Conservation (phyloP, 139 green algal genomes). For the Yamagishiella unicocca region DNA sequence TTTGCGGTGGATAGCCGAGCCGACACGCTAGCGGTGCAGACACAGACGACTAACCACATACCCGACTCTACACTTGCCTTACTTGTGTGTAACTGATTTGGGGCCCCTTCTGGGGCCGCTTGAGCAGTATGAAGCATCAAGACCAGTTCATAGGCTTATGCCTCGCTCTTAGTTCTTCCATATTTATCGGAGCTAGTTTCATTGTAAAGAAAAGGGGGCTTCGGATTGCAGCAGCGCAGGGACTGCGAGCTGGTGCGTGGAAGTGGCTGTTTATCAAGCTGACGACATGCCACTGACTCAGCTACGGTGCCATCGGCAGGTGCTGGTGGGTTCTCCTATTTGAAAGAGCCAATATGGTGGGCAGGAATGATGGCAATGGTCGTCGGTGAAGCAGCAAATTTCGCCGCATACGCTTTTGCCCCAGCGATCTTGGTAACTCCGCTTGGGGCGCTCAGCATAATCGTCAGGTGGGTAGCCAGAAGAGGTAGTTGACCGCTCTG, state of each 20-base stretch:
- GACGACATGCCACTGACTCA: not conserved
- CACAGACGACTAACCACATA: too few relatives aligned
- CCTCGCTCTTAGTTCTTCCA: slow-evolving; percentile 84
- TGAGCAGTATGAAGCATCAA: not conserved
- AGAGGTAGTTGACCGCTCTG: too few relatives aligned
- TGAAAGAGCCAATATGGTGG: slow-evolving; percentile 97
- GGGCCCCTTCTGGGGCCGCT: not conserved
- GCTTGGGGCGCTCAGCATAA: slow-evolving; percentile 91
- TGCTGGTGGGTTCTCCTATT: slow-evolving; percentile 94
- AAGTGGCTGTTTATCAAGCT: not conserved
- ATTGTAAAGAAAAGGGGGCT: slow-evolving; percentile 99
- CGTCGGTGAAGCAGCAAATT: slow-evolving; percentile 94
- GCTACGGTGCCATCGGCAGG: slow-evolving; percentile 68
- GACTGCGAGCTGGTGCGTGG: slow-evolving; percentile 83
- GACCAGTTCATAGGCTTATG: slow-evolving; percentile 86
- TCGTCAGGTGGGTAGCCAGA: slow-evolving; percentile 81
- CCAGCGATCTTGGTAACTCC: slow-evolving; percentile 96
- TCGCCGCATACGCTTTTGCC: slow-evolving; percentile 98
- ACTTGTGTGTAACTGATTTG: not conserved
- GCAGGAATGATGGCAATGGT: slow-evolving; percentile 93
- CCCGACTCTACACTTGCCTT: too few relatives aligned
- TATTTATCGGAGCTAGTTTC: slow-evolving; percentile 97
- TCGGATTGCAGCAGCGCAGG: slow-evolving; percentile 77
- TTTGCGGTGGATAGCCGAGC: too few relatives aligned
- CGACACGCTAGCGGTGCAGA: too few relatives aligned